phyloP scores from a whole-genome alignment of 2,329 filamentous ascomycete genomes.

The Verticillium tricorpus region DNA sequence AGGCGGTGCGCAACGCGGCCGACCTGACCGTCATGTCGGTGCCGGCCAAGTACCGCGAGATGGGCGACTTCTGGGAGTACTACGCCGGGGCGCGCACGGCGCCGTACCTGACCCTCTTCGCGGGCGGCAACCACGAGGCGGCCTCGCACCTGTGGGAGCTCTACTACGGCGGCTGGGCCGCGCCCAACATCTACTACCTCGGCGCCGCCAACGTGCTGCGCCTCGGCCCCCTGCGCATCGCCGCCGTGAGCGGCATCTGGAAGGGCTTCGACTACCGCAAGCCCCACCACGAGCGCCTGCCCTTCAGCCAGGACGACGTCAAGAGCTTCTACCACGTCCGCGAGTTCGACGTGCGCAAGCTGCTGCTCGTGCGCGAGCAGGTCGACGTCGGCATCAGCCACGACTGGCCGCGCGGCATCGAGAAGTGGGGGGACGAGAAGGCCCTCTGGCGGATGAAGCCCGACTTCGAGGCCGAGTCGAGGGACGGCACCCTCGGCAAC shows the following conservation, averaged over 20 bases:
- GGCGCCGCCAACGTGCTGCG: conserved; percentile 87
- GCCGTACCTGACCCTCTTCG: conserved; percentile 87
- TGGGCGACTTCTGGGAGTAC: conserved; percentile 93
- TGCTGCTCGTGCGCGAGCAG: conserved; percentile 79
- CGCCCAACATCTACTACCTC: conserved; percentile 95
- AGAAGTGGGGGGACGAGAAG: conserved; percentile 67
- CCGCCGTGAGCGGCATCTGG: conserved; percentile 91
- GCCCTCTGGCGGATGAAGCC: conserved; percentile 69
- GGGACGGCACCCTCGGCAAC: conserved; percentile 71
- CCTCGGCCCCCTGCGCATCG: conserved; percentile 80
- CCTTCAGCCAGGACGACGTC: conserved; percentile 73
- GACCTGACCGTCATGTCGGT: conserved; percentile 89
- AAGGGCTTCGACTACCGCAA: conserved; percentile 85
- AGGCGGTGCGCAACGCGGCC: conserved; percentile 78
- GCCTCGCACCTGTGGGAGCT: conserved; percentile 87
- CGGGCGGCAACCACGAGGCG: conserved; percentile 94
- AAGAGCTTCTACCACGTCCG: conserved; percentile 85
- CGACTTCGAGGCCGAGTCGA: conserved; percentile 71
- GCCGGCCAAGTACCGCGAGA: conserved; percentile 77
- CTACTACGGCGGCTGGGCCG: conserved; percentile 95
- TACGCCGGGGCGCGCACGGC: conserved; percentile 75
- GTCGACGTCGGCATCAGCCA: conserved; percentile 91
- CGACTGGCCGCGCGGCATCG: conserved; percentile 87
- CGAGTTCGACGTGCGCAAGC: conserved; percentile 85
- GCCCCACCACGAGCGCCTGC: conserved; percentile 78